phyloP scores from a whole-genome alignment of 805 yeast genomes.

The Monosporozyma siamensis region DNA sequence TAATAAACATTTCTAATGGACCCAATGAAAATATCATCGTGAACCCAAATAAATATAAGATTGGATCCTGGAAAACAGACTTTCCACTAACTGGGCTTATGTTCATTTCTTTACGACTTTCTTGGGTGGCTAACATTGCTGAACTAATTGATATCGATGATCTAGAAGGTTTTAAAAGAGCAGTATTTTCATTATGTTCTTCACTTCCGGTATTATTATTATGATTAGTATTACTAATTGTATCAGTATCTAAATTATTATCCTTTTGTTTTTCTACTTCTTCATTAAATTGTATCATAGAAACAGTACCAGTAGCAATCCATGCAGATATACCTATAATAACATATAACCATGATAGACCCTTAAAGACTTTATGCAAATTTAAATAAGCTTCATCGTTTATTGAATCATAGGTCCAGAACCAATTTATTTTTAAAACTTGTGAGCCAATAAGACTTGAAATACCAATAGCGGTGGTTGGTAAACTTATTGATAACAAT shows the following conservation, averaged over 20 bases:
- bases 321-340: conserved; percentile 51
- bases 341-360: conserved; percentile 45
- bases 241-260: not conserved
- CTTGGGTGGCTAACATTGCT: not conserved
- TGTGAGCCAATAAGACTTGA: conserved; percentile 72
- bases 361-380: conserved; percentile 42
- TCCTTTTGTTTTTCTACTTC: not conserved
- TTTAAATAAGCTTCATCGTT: conserved; percentile 30
- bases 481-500: conserved; percentile 76
- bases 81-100: not conserved
- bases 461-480: conserved; percentile 80
- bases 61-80: conserved; percentile 38
- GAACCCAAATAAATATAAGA: conserved; percentile 54
- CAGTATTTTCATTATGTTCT: conserved; percentile 1
- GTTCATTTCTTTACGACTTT: not conserved
- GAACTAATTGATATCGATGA: conserved; percentile 1
- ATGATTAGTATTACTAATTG: not conserved
- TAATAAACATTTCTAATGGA: conserved; percentile 75
- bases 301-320: conserved; percentile 54
- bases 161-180: not conserved
- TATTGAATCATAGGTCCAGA: conserved; percentile 22
- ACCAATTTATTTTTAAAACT: conserved; percentile 36
- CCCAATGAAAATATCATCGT: conserved; percentile 67
- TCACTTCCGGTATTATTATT: conserved; percentile 11
- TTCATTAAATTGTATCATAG: conserved; percentile 38